Evolutionary conservation across 306 rosid species (phyloP), one percentile per base, ranked within the genome.

Genomic region (Vigna trinervia): DNA sequence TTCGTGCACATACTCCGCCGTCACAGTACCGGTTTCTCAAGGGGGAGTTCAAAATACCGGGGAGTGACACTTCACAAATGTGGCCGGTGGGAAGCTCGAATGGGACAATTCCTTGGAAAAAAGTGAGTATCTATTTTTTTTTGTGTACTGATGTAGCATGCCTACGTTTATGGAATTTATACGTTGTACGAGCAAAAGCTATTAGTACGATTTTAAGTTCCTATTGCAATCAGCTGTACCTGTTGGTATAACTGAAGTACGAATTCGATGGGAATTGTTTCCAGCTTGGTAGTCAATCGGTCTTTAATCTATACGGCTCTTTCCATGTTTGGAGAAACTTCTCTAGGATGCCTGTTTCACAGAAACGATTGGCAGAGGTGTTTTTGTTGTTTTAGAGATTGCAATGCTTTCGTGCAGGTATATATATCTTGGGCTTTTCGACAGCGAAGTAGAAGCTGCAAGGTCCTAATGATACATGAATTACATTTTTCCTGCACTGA

Each of bases 361-460:
- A 84, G 88, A 80, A 84, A 84, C 76, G 51, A 75, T 87, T 91
- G 94, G 98, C 88, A 86, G 84, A 83, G 87, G 92, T 89, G 88
- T 90, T 89, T 89, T 83, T 79, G 89, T 84, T 79, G 89, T 92
- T 88, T 51, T 84, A 86, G 96, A 87, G 96, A 84, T 95, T 89
- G 85, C 89, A 74, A 83, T 96, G 94, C 91, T 96, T 96, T 90
- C 88, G 47, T 96, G 99, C 98, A 96, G 99, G 98, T 93, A 96
- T 91, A 88, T 96, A 86, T 96, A 96, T 91, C 98, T 96, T 90
- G 99, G 98, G 88, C 98, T 96, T 75, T 96, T 96, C 96, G 96
- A 96, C 96, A 92, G 88, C 69, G 99, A 96, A 91, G 98, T 96
- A 91, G 99, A 96, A 93, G 98, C 98, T 91, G 99, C 99, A 93